phyloP scores from a whole-genome alignment of 352 stramenopile genomes.

The Phytophthora sansomeana region DNA sequence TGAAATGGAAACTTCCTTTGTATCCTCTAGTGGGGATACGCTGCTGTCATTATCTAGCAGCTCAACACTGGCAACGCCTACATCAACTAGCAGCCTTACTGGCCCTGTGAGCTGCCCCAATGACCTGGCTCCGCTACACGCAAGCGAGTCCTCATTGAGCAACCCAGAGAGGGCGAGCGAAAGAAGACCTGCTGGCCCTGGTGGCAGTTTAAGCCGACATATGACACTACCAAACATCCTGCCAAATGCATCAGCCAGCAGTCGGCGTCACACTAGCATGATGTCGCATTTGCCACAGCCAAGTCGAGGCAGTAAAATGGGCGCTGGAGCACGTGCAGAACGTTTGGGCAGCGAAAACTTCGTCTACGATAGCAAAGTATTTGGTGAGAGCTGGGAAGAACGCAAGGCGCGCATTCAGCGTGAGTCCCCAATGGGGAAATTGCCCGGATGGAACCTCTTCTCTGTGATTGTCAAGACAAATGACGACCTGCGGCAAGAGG shows the following conservation, averaged over 20 bases:
- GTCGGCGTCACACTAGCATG: slow-evolving; percentile 28
- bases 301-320: slow-evolving; percentile 42
- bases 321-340: slow-evolving; percentile 24
- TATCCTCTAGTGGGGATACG: slow-evolving; percentile 37
- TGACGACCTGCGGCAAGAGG: slow-evolving; percentile 97
- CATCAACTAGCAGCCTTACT: slow-evolving; percentile 16
- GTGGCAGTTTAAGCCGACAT: slow-evolving; percentile 12
- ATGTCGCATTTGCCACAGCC: slow-evolving; percentile 37
- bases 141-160: slow-evolving; percentile 2
- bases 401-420: slow-evolving; percentile 63
- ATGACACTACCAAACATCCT: slow-evolving; percentile 31
- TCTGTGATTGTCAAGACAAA: slow-evolving; percentile 98
- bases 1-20: slow-evolving; percentile 42
- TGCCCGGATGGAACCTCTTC: slow-evolving; percentile 90
- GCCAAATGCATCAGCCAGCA: slow-evolving; percentile 14
- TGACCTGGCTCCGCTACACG: slow-evolving; percentile 18
- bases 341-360: slow-evolving; percentile 64
- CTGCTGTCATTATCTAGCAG: slow-evolving; percentile 30
- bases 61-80: slow-evolving; percentile 42
- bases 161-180: slow-evolving; percentile 7
- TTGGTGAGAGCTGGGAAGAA: slow-evolving; percentile 77
- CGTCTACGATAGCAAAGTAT: slow-evolving; percentile 84
- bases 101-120: slow-evolving; percentile 16
- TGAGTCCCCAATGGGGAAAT: slow-evolving; percentile 79
- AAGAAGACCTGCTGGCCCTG: slow-evolving; percentile 14